These are phyloP conservation scores for Boletus pseudo-olivaceus DNA, from an alignment of 768 basidiomycete species.

Conservation along the genomic window DNA sequence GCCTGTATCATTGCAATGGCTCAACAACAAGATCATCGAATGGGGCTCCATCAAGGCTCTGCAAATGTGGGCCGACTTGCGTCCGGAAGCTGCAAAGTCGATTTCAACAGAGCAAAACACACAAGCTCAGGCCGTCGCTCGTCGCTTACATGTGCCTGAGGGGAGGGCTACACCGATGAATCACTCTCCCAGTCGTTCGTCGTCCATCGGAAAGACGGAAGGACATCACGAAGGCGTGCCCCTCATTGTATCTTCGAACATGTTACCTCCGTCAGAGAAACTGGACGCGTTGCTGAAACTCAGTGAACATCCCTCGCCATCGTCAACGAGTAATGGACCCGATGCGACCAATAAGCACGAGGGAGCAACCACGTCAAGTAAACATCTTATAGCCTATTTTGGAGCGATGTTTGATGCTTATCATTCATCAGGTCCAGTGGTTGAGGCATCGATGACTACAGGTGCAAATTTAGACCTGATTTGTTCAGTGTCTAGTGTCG, in stretches of 20 bases:
- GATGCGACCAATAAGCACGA: conserved; percentile 14
- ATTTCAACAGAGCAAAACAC: conserved; percentile 44
- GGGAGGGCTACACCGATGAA: conserved; percentile 39
- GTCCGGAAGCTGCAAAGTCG: conserved; percentile 55
- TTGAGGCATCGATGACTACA: conserved; percentile 16
- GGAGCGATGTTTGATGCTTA: conserved; percentile 5
- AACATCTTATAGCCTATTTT: neutral
- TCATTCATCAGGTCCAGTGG: conserved; percentile 20
- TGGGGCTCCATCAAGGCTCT: conserved; percentile 98
- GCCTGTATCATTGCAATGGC: conserved; percentile 91
- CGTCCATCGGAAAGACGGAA: conserved; percentile 33
- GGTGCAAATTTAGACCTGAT: conserved; percentile 10
- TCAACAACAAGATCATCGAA: conserved; percentile 97
- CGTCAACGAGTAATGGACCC: conserved; percentile 3
- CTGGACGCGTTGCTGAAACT: conserved; percentile 27
- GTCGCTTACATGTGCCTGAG: conserved; percentile 47
- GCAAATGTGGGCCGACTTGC: conserved; percentile 87
- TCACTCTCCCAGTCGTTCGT: conserved; percentile 35
- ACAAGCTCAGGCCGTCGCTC: conserved; percentile 47
- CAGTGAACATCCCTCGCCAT: conserved; percentile 16
- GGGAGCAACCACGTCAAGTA: conserved; percentile 28
- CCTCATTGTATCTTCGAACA: conserved; percentile 15
- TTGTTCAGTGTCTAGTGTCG: conserved; percentile 1
- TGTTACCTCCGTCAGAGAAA: conserved; percentile 17
- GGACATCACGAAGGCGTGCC: conserved; percentile 15